A percentile compares a stretch with the other conserved stretches of the same genome.
These are phyloP conservation scores for Bromus sterilis DNA, from an alignment of 176 grass and related monocot genomes.

Conservation along the genomic window DNA sequence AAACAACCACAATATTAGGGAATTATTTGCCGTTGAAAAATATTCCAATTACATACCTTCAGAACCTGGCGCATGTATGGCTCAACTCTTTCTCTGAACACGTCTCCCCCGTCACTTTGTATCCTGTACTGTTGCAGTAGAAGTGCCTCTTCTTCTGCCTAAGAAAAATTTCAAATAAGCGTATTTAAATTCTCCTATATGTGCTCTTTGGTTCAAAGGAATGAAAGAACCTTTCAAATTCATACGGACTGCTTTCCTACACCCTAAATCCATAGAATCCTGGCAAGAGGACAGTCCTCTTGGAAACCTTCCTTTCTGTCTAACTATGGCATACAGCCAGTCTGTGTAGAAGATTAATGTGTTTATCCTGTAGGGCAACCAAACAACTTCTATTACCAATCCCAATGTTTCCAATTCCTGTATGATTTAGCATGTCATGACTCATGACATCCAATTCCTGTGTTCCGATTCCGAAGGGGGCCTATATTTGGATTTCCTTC, in stretches of 20 bases:
- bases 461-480: not conserved
- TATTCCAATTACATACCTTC: conserved; percentile 53
- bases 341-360: not conserved
- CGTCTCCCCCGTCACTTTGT: conserved; percentile 35
- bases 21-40: conserved; percentile 1
- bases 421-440: not conserved
- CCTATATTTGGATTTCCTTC: not conserved
- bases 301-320: not conserved
- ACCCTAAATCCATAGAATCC: not conserved
- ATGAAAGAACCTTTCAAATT: not conserved
- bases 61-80: conserved; percentile 68
- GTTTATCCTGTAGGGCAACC: not conserved
- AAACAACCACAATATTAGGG: not conserved
- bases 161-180: conserved; percentile 26
- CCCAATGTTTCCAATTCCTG: not conserved
- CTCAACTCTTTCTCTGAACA: conserved; percentile 51
- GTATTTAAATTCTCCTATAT: not conserved
- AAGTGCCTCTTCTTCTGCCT: conserved; percentile 91
- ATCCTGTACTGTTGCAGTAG: conserved; percentile 54
- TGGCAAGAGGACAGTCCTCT: not conserved
- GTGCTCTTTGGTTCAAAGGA: not conserved
- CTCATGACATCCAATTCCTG: not conserved
- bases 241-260: not conserved
- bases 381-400: not conserved
- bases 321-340: not conserved